Percentiles rank a stretch among this genome's conserved stretches.
Evolutionary conservation across 2,329 filamentous ascomycete genomes (phyloP).

Genomic region (Fusarium scirpi): DNA sequence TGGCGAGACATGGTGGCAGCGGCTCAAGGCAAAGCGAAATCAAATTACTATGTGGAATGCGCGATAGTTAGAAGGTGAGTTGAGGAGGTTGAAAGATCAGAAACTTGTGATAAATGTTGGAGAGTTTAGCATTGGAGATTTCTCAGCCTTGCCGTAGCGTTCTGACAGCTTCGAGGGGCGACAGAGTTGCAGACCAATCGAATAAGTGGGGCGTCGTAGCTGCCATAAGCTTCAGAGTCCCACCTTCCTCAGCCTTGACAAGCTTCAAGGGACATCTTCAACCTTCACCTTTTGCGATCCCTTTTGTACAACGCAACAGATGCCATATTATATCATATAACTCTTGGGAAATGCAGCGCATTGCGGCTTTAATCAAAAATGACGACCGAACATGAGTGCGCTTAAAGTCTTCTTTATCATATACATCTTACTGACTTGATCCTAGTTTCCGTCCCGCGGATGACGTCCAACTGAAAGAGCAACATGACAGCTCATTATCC

Average conservation of each 20-base stretch:
- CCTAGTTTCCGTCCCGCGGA: slow-evolving; percentile 35
- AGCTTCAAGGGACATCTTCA: slow-evolving; percentile 19
- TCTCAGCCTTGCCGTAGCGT: slow-evolving; percentile 60
- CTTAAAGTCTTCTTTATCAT: not conserved
- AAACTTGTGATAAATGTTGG: slow-evolving; percentile 25
- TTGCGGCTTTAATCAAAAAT: slow-evolving; percentile 10
- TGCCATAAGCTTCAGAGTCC: slow-evolving; percentile 35
- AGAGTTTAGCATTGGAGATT: slow-evolving; percentile 49
- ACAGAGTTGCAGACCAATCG: slow-evolving; percentile 41
- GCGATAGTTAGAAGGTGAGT: slow-evolving; percentile 7
- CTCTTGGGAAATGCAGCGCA: not conserved
- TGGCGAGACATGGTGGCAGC: slow-evolving; percentile 83
- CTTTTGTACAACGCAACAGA: not conserved
- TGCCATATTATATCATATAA: not conserved
- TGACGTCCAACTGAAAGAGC: slow-evolving; percentile 16
- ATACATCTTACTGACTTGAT: slow-evolving; percentile 35
- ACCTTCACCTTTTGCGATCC: slow-evolving; percentile 6
- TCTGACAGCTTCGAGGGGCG: slow-evolving; percentile 41
- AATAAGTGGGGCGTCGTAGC: slow-evolving; percentile 29
- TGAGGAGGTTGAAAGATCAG: slow-evolving; percentile 9
- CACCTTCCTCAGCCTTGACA: slow-evolving; percentile 49
- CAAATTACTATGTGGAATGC: not conserved
- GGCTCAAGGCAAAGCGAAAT: not conserved
- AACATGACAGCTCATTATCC: slow-evolving; percentile 2
- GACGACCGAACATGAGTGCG: slow-evolving; percentile 42